A percentile compares a stretch with the other conserved stretches of the same genome.
Evolutionary conservation across 2,329 filamentous ascomycete genomes (phyloP).

Genomic region (Exophiala sp.): DNA sequence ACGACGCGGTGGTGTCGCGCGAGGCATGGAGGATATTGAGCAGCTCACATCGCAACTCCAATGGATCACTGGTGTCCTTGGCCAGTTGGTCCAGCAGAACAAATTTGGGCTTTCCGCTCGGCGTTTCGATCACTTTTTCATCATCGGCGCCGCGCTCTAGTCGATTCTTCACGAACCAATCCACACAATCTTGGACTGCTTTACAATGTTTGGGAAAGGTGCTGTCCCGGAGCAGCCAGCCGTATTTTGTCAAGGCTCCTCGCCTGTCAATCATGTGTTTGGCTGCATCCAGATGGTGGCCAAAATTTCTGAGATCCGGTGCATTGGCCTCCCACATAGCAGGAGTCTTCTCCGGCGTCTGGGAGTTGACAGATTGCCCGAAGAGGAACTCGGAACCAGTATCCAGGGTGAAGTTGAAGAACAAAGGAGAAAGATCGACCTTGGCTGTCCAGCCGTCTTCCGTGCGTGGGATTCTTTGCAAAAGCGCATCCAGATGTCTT

Average conservation of each 20-base stretch:
- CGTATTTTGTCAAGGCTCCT: constrained; percentile 31
- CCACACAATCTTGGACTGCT: constrained; percentile 45
- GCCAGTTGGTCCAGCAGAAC: constrained; percentile 21
- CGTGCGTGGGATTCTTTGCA: constrained; percentile 50
- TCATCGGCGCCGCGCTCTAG: constrained; percentile 29
- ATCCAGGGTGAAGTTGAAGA: constrained; percentile 69
- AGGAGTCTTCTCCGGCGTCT: constrained; percentile 26
- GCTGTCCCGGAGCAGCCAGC: constrained; percentile 38
- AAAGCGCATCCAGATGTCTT: constrained; percentile 48
- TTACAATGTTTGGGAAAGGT: constrained; percentile 39
- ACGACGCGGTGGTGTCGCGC: constrained; percentile 35
- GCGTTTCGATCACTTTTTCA: constrained; percentile 32
- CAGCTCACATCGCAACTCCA: constrained; percentile 30
- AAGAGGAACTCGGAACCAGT: constrained; percentile 23
- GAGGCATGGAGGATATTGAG: constrained; percentile 36
- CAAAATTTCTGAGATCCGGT: constrained; percentile 9
- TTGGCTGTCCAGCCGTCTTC: constrained; percentile 50
- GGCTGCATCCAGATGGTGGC: constrained; percentile 10
- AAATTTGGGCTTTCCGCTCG: constrained; percentile 12
- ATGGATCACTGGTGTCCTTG: constrained; percentile 22
- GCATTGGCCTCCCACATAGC: neutral
- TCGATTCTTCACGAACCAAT: constrained; percentile 46
- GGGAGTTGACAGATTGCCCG: constrained; percentile 18
- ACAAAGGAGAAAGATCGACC: constrained; percentile 70
- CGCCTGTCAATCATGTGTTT: constrained; percentile 21